Percentiles rank a stretch among this genome's conserved stretches.
phyloP scores from a whole-genome alignment of 306 rosid species.

The Vigna nakashimae region DNA sequence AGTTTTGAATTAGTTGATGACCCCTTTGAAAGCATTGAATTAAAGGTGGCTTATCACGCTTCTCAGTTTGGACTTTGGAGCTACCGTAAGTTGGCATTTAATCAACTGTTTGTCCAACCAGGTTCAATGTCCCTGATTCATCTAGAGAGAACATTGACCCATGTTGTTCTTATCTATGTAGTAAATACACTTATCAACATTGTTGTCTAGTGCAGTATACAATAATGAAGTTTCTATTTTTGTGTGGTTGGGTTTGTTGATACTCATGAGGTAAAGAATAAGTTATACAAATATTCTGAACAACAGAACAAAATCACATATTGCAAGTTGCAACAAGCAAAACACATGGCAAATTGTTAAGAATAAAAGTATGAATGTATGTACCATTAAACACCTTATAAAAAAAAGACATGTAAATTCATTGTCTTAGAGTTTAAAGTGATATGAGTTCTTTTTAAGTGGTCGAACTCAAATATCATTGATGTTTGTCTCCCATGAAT shows the following conservation, averaged over 20 bases:
- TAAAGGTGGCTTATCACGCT: not conserved
- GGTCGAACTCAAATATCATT: too few species aligned
- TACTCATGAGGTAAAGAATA: not conserved
- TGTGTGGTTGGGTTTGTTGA: not conserved
- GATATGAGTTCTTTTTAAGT: too few species aligned
- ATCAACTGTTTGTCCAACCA: not conserved
- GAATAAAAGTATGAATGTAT: too few species aligned
- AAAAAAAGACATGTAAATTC: too few species aligned
- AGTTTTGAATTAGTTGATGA: not conserved
- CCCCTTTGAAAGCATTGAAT: not conserved
- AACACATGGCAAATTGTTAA: too few species aligned
- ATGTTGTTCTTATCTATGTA: not conserved
- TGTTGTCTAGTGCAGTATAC: not conserved
- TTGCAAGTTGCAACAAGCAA: too few species aligned
- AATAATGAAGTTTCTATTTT: not conserved
- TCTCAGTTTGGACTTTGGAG: conserved; percentile 8
- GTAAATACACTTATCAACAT: not conserved
- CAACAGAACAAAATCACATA: not conserved
- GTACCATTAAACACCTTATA: too few species aligned
- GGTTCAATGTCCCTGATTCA: not conserved
- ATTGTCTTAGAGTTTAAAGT: too few species aligned
- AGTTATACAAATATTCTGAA: not conserved
- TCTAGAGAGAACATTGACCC: not conserved
- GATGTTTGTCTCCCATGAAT: too few species aligned
- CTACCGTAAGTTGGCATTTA: not conserved